Evolutionary conservation across 2,329 filamentous ascomycete species (phyloP).

Genomic region (Tolypocladium capitatum): DNA sequence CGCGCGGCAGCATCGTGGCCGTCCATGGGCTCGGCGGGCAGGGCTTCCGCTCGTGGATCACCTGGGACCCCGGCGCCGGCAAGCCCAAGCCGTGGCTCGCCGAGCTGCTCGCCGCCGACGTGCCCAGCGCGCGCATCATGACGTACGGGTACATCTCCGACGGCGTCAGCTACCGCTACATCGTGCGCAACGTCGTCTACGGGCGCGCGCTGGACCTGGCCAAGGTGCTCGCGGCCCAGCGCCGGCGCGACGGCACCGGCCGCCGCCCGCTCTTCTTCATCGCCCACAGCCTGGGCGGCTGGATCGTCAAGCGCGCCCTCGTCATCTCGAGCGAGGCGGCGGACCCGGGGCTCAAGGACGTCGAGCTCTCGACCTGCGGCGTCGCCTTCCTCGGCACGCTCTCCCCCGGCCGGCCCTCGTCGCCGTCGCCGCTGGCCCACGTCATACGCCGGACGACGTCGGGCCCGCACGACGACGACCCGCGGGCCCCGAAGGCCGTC

Average conservation of each 20-base stretch:
- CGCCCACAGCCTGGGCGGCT: slow-evolving; percentile 14
- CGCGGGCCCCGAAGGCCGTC: background rate
- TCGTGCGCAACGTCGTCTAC: slow-evolving; percentile 11
- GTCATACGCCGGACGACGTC: slow-evolving; percentile 13
- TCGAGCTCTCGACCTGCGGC: slow-evolving; percentile 14
- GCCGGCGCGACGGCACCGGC: slow-evolving; percentile 7
- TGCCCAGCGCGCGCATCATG: slow-evolving; percentile 14
- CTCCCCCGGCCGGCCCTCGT: slow-evolving; percentile 9
- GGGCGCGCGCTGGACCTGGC: slow-evolving; percentile 12
- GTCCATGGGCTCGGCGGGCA: slow-evolving; percentile 13
- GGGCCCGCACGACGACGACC: background rate
- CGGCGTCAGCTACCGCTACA: slow-evolving; percentile 9
- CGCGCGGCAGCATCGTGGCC: slow-evolving; percentile 11
- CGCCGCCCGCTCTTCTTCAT: slow-evolving; percentile 14
- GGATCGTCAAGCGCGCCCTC: slow-evolving; percentile 16
- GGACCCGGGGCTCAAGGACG: slow-evolving; percentile 7
- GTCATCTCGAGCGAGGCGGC: slow-evolving; percentile 15
- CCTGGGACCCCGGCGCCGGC: slow-evolving; percentile 6
- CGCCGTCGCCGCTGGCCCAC: slow-evolving; percentile 11
- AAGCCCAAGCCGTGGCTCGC: slow-evolving; percentile 12
- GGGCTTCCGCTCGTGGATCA: slow-evolving; percentile 14
- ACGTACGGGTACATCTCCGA: slow-evolving; percentile 12
- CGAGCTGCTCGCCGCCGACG: slow-evolving; percentile 10
- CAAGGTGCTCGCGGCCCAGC: slow-evolving; percentile 7
- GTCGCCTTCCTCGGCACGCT: slow-evolving; percentile 14